Evolutionary conservation across 805 yeast genomes (phyloP).

Genomic region (Cephaloascus fragrans): DNA sequence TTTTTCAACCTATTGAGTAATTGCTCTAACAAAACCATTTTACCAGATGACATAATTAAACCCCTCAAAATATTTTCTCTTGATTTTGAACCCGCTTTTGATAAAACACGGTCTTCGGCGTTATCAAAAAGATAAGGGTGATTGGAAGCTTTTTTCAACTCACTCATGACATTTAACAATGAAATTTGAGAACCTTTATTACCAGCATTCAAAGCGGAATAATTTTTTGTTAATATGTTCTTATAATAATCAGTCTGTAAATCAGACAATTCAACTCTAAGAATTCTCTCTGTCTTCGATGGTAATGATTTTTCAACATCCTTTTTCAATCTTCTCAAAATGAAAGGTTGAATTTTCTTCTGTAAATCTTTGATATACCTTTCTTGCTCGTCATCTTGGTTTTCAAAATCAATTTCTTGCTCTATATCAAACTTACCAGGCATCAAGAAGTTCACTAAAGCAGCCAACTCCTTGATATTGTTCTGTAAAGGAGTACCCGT

Average conservation of each 20-base stretch:
- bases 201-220: constrained; percentile 84
- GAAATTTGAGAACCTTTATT: constrained; percentile 74
- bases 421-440: constrained; percentile 89
- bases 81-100: constrained; percentile 50
- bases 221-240: constrained; percentile 86
- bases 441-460: constrained; percentile 89
- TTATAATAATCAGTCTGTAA: constrained; percentile 92
- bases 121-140: constrained; percentile 94
- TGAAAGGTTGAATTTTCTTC: constrained; percentile 79
- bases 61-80: constrained; percentile 84
- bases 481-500: constrained; percentile 98
- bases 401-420: constrained; percentile 91
- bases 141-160: constrained; percentile 91
- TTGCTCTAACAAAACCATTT: constrained; percentile 93
- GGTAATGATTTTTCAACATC: constrained; percentile 97
- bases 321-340: constrained; percentile 85
- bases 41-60: constrained; percentile 94
- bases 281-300: constrained; percentile 88
- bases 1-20: constrained; percentile 71
- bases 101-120: constrained; percentile 76
- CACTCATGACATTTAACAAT: constrained; percentile 85
- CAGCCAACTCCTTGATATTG: constrained; percentile 90
- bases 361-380: constrained; percentile 81
- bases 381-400: constrained; percentile 82
- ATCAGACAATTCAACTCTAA: constrained; percentile 92